phyloP scores from a whole-genome alignment of 164 flowering plant species.

The Tetracentron sinense region DNA sequence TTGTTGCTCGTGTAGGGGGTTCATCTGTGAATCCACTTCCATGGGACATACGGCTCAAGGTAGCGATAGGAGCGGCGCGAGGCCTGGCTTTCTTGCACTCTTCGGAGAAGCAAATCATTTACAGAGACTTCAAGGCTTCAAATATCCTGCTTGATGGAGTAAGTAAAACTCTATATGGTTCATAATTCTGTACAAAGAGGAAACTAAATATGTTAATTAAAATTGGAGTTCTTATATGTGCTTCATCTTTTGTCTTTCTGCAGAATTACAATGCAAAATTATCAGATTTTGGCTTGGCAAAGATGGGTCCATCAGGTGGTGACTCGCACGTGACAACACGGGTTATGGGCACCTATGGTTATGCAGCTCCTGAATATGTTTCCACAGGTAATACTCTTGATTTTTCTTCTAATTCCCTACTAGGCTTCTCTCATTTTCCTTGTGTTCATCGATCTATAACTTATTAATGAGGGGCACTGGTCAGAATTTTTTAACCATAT shows the following conservation, averaged over 20 bases:
- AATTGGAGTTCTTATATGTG: not conserved
- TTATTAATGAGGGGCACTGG: no score
- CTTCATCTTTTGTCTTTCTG: not conserved
- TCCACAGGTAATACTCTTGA: constrained; percentile 36
- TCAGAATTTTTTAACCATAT: no score
- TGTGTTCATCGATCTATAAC: no score
- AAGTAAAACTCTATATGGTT: constrained; percentile 7
- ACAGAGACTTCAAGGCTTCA: constrained; percentile 84
- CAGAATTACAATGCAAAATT: constrained; percentile 49
- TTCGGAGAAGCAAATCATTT: constrained; percentile 67
- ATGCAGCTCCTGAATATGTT: constrained; percentile 64
- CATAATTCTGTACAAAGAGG: not conserved
- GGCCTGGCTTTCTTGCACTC: constrained; percentile 79
- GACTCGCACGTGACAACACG: constrained; percentile 50
- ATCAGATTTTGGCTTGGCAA: constrained; percentile 66
- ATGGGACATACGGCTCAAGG: constrained; percentile 71
- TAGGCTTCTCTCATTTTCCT: not conserved
- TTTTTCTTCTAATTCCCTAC: not conserved
- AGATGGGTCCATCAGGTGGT: constrained; percentile 45
- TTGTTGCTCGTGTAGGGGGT: constrained; percentile 42
- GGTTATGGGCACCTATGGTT: constrained; percentile 51
- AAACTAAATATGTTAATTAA: not conserved
- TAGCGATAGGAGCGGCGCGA: constrained; percentile 73
- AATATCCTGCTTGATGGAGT: constrained; percentile 87
- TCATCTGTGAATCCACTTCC: constrained; percentile 54